A percentile compares a stretch with the other conserved stretches of the same genome.
These are phyloP conservation scores for Metarhizium guizhouense DNA, from an alignment of 2,329 filamentous ascomycete species.

Conservation along the genomic window DNA sequence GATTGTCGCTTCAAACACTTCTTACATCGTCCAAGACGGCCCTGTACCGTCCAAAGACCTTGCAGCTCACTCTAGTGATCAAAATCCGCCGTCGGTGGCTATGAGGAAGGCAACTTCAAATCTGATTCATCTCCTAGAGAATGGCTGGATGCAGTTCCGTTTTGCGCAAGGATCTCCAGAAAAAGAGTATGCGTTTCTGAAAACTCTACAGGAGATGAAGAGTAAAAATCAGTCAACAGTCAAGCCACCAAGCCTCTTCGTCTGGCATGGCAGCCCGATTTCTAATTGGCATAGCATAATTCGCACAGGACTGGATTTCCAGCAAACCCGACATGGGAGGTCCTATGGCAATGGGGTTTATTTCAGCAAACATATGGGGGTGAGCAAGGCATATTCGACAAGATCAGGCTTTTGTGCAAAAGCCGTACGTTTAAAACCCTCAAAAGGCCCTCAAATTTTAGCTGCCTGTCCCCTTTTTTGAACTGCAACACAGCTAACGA, in stretches of 20 bases:
- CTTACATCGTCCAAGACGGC: conserved; percentile 68
- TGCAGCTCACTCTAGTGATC: background rate
- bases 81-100: too few relatives aligned
- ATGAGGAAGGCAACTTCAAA: background rate
- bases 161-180: conserved; percentile 50
- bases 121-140: background rate
- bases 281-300: conserved; percentile 87
- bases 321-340: conserved; percentile 53
- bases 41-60: background rate
- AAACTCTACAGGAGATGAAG: conserved; percentile 40
- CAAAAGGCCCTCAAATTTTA: too few relatives aligned
- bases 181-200: conserved; percentile 68
- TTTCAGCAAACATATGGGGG: conserved; percentile 44
- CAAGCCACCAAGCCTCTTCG: conserved; percentile 63
- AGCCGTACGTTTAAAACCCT: background rate
- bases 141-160: conserved; percentile 60
- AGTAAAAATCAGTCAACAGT: conserved; percentile 23
- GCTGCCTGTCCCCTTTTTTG: too few relatives aligned
- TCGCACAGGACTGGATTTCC: conserved; percentile 70
- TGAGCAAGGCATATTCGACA: conserved; percentile 3
- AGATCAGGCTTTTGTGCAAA: background rate
- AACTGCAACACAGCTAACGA: too few relatives aligned
- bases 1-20: conserved; percentile 85
- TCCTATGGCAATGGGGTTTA: conserved; percentile 75
- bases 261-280: conserved; percentile 74